Evolutionary conservation across 1,284 basidiomycete genomes (phyloP).

Genomic region (Phylloporus sp.): DNA sequence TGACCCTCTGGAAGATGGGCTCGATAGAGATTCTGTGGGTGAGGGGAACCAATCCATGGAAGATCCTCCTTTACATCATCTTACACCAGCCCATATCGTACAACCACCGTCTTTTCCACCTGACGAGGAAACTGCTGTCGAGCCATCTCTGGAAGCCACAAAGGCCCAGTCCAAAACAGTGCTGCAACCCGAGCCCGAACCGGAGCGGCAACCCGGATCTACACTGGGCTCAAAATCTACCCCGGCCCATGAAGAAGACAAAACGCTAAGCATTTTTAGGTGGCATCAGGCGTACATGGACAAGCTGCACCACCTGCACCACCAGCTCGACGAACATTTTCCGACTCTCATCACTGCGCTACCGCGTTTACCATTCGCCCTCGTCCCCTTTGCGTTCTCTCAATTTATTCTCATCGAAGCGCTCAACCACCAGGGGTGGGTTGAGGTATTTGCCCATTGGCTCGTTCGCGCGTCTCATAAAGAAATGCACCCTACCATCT

Average conservation of each 20-base stretch:
- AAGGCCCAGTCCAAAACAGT: slow-evolving; percentile 6
- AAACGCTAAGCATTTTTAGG: slow-evolving; percentile 7
- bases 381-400: slow-evolving; percentile 92
- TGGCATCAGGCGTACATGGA: slow-evolving; percentile 26
- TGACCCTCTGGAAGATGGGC: not conserved
- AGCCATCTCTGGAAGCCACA: not conserved
- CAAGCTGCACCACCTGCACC: slow-evolving; percentile 25
- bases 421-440: slow-evolving; percentile 88
- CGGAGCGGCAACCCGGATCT: not conserved
- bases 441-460: slow-evolving; percentile 83
- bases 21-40: not conserved
- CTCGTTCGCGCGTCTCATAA: slow-evolving; percentile 50
- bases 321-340: slow-evolving; percentile 49
- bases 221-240: no score
- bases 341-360: slow-evolving; percentile 78
- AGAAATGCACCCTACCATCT: slow-evolving; percentile 53
- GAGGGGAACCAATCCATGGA: not conserved
- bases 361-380: slow-evolving; percentile 75
- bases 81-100: not conserved
- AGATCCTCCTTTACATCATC: not conserved
- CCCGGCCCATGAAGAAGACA: no score
- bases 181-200: not conserved
- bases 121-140: slow-evolving; percentile 5
- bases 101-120: not conserved
- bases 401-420: slow-evolving; percentile 96